Conservation (phyloP, 164 flowering plant genomes). For the Berberis thunbergii region DNA sequence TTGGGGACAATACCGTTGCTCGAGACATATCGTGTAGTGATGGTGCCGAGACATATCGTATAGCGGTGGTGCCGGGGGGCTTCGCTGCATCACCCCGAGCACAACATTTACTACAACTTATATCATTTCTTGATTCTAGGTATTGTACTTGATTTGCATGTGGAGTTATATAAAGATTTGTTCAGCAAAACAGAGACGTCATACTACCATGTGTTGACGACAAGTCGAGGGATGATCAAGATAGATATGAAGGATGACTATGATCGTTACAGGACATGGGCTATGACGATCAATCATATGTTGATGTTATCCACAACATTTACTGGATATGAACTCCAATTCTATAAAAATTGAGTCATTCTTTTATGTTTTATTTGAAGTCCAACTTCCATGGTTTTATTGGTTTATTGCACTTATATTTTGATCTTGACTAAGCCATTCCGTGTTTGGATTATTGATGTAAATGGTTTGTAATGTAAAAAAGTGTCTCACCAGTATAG, state of each 20-base stretch:
- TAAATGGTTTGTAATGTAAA: too few relatives aligned
- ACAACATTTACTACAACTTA: not conserved
- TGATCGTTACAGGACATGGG: slow-evolving; percentile 54
- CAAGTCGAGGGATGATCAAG: slow-evolving; percentile 55
- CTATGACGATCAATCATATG: slow-evolving; percentile 64
- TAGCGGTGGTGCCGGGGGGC: too few relatives aligned
- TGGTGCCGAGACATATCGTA: too few relatives aligned
- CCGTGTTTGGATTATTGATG: too few relatives aligned
- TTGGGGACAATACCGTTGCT: too few relatives aligned
- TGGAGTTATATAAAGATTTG: slow-evolving; percentile 49
- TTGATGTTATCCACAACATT: slow-evolving; percentile 50
- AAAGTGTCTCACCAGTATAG: too few relatives aligned
- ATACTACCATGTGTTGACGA: slow-evolving; percentile 50
- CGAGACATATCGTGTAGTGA: too few relatives aligned
- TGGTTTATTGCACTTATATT: too few relatives aligned
- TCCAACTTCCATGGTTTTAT: too few relatives aligned
- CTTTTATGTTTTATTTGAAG: not conserved
- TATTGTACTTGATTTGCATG: slow-evolving; percentile 46
- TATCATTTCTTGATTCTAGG: slow-evolving; percentile 26
- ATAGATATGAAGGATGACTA: slow-evolving; percentile 72
- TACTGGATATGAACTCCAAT: slow-evolving; percentile 49
- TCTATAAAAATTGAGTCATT: slow-evolving; percentile 19
- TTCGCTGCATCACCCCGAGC: too few relatives aligned
- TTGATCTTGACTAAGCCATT: too few relatives aligned
- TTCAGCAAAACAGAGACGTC: slow-evolving; percentile 37